These are phyloP conservation scores for Parafenestella ontariensis DNA, from an alignment of 2,329 filamentous ascomycete species.

Conservation along the genomic window DNA sequence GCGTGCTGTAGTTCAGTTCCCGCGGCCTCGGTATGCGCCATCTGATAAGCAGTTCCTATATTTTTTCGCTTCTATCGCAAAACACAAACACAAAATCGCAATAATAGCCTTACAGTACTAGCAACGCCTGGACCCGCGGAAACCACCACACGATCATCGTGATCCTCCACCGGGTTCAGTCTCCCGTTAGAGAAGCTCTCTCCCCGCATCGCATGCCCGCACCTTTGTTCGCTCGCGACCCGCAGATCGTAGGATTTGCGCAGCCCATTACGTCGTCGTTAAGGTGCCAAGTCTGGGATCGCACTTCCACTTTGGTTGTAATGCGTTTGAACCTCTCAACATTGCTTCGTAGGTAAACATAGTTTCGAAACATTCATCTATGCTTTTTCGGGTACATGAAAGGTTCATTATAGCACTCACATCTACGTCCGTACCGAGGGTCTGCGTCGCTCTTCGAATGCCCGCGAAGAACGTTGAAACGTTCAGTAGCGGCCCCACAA, in stretches of 20 bases:
- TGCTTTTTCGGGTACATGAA: too few relatives aligned
- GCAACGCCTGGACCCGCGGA: not conserved
- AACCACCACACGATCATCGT: not conserved
- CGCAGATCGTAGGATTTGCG: not conserved
- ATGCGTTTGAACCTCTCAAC: not conserved
- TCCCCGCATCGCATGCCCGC: not conserved
- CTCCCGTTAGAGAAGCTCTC: not conserved
- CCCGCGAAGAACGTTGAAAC: slow-evolving; percentile 7
- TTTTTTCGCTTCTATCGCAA: too few relatives aligned
- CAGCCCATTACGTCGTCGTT: slow-evolving; percentile 11
- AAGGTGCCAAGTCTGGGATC: slow-evolving; percentile 1
- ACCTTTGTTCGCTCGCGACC: not conserved
- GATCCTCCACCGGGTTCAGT: not conserved
- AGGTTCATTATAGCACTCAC: too few relatives aligned
- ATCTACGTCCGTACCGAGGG: not conserved
- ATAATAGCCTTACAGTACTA: not conserved
- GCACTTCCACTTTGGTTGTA: not conserved
- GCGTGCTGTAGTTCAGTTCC: slow-evolving; percentile 2
- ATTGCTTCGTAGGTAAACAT: not conserved
- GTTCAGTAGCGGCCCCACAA: slow-evolving; percentile 9
- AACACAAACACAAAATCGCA: too few relatives aligned
- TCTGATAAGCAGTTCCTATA: slow-evolving; percentile 15
- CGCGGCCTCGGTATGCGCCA: slow-evolving; percentile 6
- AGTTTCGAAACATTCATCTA: not conserved
- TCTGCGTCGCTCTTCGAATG: slow-evolving; percentile 1